Percentiles rank a stretch among this genome's conserved stretches.
Conservation (phyloP, 345 rosid genomes). For the Cardamine resedifolia region DNA sequence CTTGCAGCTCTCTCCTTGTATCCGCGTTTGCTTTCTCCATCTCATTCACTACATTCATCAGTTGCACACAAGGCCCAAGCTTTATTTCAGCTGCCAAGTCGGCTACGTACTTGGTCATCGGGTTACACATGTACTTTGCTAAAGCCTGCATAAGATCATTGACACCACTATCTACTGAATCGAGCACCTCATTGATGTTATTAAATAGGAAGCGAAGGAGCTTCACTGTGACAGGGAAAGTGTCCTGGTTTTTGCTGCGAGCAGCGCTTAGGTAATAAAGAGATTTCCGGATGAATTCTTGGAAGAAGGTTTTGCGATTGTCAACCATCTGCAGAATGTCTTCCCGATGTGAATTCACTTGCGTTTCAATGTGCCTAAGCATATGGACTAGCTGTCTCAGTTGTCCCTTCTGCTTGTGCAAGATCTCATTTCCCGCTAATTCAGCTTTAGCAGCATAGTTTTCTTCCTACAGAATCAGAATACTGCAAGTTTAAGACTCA, state of each 20-base stretch:
- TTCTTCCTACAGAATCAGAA: conserved; percentile 43
- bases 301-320: conserved; percentile 37
- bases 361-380: conserved; percentile 52
- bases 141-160: conserved; percentile 49
- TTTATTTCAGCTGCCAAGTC: conserved; percentile 50
- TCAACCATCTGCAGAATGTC: conserved; percentile 44
- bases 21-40: conserved; percentile 46
- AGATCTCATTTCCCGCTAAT: conserved; percentile 44
- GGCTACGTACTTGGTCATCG: conserved; percentile 56
- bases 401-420: conserved; percentile 47
- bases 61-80: conserved; percentile 44
- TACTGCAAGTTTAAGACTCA: neutral
- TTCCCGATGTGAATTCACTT: conserved; percentile 45
- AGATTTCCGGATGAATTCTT: conserved; percentile 46
- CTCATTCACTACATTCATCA: conserved; percentile 47
- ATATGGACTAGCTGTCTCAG: conserved; percentile 48
- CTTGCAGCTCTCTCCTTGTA: conserved; percentile 49
- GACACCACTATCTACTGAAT: conserved; percentile 54
- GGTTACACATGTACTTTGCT: conserved; percentile 50
- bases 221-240: conserved; percentile 40
- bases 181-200: conserved; percentile 41
- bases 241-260: conserved; percentile 45
- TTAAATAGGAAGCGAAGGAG: conserved; percentile 44
- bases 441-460: conserved; percentile 41
- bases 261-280: conserved; percentile 27